Evolutionary conservation across 495 filamentous ascomycete species (phyloP).

Genomic region (Amphirosellinia nigrospora): DNA sequence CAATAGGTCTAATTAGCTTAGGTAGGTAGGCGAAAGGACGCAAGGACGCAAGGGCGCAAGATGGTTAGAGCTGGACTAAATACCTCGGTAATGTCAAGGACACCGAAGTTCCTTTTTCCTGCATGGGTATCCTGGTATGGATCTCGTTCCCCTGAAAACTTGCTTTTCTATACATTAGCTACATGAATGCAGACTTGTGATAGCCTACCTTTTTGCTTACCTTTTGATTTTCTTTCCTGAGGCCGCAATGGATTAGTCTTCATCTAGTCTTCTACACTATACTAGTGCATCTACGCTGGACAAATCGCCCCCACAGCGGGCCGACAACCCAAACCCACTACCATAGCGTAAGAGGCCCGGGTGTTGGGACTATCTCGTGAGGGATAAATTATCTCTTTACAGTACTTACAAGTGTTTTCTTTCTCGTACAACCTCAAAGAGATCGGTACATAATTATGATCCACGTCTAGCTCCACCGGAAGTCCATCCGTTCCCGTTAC

Average conservation of each 20-base stretch:
- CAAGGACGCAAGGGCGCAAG: no score
- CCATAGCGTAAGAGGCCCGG: not conserved
- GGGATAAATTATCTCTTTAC: conserved; percentile 20
- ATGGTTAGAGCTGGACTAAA: not conserved
- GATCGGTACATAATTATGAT: conserved; percentile 1
- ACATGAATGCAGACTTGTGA: not conserved
- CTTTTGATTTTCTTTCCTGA: not conserved
- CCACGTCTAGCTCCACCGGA: not conserved
- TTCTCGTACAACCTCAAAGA: not conserved
- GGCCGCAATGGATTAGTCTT: conserved; percentile 6
- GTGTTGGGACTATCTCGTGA: not conserved
- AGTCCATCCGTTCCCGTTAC: conserved; percentile 4
- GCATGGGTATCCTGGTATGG: not conserved
- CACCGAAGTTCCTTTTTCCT: conserved; percentile 6
- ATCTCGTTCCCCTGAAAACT: conserved; percentile 15
- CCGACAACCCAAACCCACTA: conserved; percentile 25
- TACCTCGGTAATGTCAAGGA: conserved; percentile 3
- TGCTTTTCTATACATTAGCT: conserved; percentile 16
- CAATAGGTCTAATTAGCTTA: not conserved
- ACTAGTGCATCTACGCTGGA: not conserved
- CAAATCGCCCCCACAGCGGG: conserved; percentile 22
- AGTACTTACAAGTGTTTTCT: not conserved
- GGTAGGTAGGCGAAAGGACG: no score
- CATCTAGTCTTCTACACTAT: not conserved
- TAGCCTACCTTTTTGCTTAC: not conserved